Evolutionary conservation across 495 filamentous ascomycete species (phyloP).

Genomic region (Neurospora sp.): DNA sequence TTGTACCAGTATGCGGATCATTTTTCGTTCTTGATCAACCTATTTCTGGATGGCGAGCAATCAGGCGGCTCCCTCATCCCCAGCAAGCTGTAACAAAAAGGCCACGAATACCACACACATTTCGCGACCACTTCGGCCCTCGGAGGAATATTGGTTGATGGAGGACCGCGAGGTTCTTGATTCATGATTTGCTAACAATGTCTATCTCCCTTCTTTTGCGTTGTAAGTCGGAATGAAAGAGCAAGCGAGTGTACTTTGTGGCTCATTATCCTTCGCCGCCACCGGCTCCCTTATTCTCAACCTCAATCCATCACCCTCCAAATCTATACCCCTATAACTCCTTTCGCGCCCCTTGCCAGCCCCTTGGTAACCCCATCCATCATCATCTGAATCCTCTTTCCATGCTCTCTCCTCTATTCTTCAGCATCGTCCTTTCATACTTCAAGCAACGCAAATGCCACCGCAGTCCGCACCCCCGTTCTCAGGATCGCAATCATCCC

Average conservation of each 20-base stretch:
- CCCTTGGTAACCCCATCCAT: background rate
- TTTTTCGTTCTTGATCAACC: conserved; percentile 11
- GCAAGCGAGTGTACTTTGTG: background rate
- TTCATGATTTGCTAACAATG: background rate
- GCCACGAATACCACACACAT: background rate
- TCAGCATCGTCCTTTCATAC: background rate
- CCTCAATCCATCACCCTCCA: background rate
- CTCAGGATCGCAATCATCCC: conserved; percentile 18
- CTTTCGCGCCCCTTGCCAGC: background rate
- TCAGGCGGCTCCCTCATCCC: background rate
- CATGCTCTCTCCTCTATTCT: background rate
- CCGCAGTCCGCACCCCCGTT: conserved; percentile 22
- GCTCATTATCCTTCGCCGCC: background rate
- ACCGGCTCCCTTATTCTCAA: background rate
- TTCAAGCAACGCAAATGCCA: conserved; percentile 15
- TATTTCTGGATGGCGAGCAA: conserved; percentile 8
- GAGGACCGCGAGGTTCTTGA: background rate
- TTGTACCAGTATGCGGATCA: conserved; percentile 16
- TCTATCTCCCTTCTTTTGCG: background rate
- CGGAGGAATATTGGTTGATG: background rate
- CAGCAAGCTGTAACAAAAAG: background rate
- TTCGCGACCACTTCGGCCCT: background rate
- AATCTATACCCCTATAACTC: background rate
- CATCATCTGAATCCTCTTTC: background rate
- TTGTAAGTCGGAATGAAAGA: background rate